A percentile compares a stretch with the other conserved stretches of the same genome.
These are phyloP conservation scores for Leishmania lainsoni DNA, from an alignment of 208 protist genomes.

Conservation along the genomic window DNA sequence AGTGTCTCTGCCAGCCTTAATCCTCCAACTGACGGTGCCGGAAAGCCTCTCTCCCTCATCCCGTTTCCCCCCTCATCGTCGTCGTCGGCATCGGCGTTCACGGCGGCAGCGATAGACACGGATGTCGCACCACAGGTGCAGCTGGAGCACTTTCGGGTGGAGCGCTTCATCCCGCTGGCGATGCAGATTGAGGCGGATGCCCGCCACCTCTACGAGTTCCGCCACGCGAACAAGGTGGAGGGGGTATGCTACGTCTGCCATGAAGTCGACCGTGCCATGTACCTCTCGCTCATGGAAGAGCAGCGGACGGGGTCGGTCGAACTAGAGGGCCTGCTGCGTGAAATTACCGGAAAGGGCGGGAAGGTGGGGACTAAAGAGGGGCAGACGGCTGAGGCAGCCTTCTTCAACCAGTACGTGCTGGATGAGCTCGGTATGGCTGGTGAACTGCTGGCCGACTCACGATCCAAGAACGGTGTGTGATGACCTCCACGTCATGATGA, in stretches of 20 bases:
- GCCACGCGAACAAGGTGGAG: conserved; percentile 74
- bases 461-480: conserved; percentile 51
- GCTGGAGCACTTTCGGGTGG: conserved; percentile 82
- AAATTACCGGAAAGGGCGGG: neutral
- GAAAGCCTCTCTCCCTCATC: neutral
- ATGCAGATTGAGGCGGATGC: conserved; percentile 92
- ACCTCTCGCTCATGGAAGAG: conserved; percentile 63
- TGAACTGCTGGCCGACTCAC: conserved; percentile 55
- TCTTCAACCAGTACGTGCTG: conserved; percentile 85
- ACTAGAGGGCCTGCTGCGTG: conserved; percentile 16
- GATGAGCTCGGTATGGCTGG: conserved; percentile 84
- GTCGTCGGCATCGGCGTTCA: neutral
- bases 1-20: neutral
- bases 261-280: conserved; percentile 70
- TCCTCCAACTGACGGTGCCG: neutral
- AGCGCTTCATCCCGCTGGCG: conserved; percentile 83
- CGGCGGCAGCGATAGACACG: neutral
- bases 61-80: neutral
- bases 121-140: conserved; percentile 24
- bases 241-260: conserved; percentile 81
- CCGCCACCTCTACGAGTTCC: conserved; percentile 81
- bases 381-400: conserved; percentile 26
- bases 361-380: neutral
- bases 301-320: conserved; percentile 26
- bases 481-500: neutral